Evolutionary conservation across 257 asterid species (phyloP), one percentile per base, ranked within the genome.

Genomic region (Buddleja alternifolia): DNA sequence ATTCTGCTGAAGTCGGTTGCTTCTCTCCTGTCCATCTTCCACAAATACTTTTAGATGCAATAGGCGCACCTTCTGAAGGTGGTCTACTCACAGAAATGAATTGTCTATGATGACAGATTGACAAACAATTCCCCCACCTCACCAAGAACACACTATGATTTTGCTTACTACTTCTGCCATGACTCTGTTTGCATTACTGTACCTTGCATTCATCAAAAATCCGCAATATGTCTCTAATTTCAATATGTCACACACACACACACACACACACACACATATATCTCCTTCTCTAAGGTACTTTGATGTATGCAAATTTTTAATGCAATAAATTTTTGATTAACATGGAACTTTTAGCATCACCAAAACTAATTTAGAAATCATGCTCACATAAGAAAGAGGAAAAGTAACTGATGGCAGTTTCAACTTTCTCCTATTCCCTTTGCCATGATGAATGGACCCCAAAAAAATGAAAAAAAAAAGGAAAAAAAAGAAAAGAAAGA

Each of bases 141-240:
- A n/a, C 68, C 23, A 58, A 44, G 52, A 24, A 8, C 55, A 7
- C 11, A 6, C 17, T n/a, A 17, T 14, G 19, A 6, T 24, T 11
- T 14, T 67, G 41, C 50, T 41, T 67, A 36, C 45, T 21, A 11
- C 73, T 68, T n/a, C 65, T 60, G 34, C 19, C 23, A 7, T 21
- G 42, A 41, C 29, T 19, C 52, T 24, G 24, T n/a, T 21, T 10
- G 61, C 8, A 11, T 57, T 32, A 57, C 24, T 34, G n/a, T 57
- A 57, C 17, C 20, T 32, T n/a, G 14, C 0, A 1, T n/a, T 57
- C 19, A 12, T 4, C 3, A 32, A 36, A 67, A 40, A 6, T 15
- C 32, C 29, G 21, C 42, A 37, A 8, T 62, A 19, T 63, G 42
- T 29, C 66, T 60, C 41, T 16, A 40, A 48, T 40, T 60, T 23